Conservation (phyloP, 108 stramenopile species). For the Skeletonema menzelii region DNA sequence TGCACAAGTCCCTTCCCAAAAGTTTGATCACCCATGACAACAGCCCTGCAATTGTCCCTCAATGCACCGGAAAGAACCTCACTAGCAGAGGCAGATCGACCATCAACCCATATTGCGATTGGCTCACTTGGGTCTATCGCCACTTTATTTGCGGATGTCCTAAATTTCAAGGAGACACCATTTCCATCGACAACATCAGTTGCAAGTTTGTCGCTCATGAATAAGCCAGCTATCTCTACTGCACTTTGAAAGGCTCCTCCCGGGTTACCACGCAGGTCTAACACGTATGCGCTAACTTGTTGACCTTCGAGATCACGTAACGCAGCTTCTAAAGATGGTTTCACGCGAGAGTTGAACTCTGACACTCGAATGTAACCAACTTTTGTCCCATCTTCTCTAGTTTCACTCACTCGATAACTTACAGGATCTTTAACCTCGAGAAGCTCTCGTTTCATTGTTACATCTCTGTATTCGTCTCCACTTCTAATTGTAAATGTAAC, state of each 20-base stretch:
- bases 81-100: slow-evolving; percentile 79
- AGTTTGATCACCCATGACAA: slow-evolving; percentile 83
- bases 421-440: slow-evolving; percentile 70
- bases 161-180: slow-evolving; percentile 66
- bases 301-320: slow-evolving; percentile 66
- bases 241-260: slow-evolving; percentile 96
- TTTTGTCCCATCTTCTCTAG: slow-evolving; percentile 69
- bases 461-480: slow-evolving; percentile 34
- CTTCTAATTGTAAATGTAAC: slow-evolving; percentile 69
- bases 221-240: slow-evolving; percentile 90
- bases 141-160: slow-evolving; percentile 56
- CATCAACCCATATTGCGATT: slow-evolving; percentile 81
- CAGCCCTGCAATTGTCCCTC: slow-evolving; percentile 93
- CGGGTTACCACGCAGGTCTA: slow-evolving; percentile 89
- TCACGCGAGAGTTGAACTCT: slow-evolving; percentile 88
- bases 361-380: slow-evolving; percentile 88
- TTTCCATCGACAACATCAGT: slow-evolving; percentile 83
- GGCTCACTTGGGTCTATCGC: slow-evolving; percentile 57
- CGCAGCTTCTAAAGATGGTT: slow-evolving; percentile 75
- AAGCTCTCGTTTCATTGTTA: slow-evolving; percentile 63
- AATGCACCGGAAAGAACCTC: slow-evolving; percentile 93
- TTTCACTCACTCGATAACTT: slow-evolving; percentile 66
- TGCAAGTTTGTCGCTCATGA: slow-evolving; percentile 76
- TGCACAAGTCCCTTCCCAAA: slow-evolving; percentile 98
- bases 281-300: slow-evolving; percentile 82